phyloP scores from a whole-genome alignment of 1,284 basidiomycete species.

The Ganoderma leucocontextum region DNA sequence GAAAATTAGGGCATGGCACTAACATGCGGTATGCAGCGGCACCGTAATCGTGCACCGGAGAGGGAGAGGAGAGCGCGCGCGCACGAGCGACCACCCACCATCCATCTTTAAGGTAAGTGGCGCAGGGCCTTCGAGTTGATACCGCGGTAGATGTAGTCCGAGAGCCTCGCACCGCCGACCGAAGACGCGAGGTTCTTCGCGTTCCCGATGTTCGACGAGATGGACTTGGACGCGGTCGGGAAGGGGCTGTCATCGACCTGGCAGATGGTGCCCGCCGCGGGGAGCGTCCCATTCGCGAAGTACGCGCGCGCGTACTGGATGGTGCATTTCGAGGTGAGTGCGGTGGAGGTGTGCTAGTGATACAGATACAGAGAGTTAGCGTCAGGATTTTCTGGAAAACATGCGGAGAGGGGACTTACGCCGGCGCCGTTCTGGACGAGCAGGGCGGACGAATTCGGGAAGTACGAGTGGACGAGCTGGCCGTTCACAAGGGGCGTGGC shows the following conservation, averaged over 20 bases:
- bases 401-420: constrained; percentile 25
- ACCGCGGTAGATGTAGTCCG: background rate
- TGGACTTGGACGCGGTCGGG: background rate
- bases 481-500: constrained; percentile 41
- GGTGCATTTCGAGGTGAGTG: constrained; percentile 38
- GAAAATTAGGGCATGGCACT: background rate
- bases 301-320: constrained; percentile 29
- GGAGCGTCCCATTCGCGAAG: constrained; percentile 40
- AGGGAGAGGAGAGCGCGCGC: background rate
- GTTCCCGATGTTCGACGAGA: background rate
- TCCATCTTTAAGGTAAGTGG: background rate
- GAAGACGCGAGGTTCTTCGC: background rate
- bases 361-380: background rate
- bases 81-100: too few relatives aligned
- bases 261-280: constrained; percentile 38
- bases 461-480: constrained; percentile 29
- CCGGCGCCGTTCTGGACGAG: constrained; percentile 41
- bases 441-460: constrained; percentile 37
- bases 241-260: constrained; percentile 35
- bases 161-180: background rate
- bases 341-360: constrained; percentile 33
- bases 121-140: background rate
- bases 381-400: background rate
- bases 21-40: background rate
- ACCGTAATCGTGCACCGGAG: background rate